Evolutionary conservation across 2,329 filamentous ascomycete species (phyloP).

Genomic region (Trichophyton rubrum): DNA sequence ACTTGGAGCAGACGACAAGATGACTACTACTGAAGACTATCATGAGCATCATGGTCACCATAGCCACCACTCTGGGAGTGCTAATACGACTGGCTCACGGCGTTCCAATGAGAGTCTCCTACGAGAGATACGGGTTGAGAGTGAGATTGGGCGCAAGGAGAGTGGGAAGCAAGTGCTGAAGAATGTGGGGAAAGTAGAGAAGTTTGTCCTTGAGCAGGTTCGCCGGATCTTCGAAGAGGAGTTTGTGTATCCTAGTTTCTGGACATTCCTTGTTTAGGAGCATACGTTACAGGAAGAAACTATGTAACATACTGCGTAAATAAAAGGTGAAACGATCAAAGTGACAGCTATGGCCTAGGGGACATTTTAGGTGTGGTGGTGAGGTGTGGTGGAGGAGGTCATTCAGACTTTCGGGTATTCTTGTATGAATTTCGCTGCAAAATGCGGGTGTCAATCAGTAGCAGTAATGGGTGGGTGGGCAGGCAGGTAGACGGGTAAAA

Average conservation of each 20-base stretch:
- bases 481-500: background rate
- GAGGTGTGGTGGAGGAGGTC: too few species aligned
- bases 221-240: constrained; percentile 96
- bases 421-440: background rate
- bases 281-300: background rate
- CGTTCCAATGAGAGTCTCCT: constrained; percentile 59
- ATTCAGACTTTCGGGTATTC: background rate
- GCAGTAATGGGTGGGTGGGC: background rate
- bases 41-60: constrained; percentile 6
- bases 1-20: constrained; percentile 35
- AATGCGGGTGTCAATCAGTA: background rate
- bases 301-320: background rate
- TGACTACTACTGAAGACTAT: constrained; percentile 4
- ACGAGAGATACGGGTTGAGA: constrained; percentile 90
- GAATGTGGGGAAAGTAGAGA: constrained; percentile 97
- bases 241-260: constrained; percentile 96
- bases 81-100: constrained; percentile 18
- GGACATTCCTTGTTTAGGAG: constrained; percentile 76
- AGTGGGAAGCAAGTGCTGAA: constrained; percentile 89
- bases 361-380: background rate
- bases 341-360: background rate
- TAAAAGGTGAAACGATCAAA: background rate
- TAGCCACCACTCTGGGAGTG: constrained; percentile 5
- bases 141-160: constrained; percentile 88
- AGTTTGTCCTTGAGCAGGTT: constrained; percentile 93